A percentile compares a stretch with the other conserved stretches of the same genome.
Conservation (phyloP, 176 grass and related monocot genomes). For the Oryza nivara region DNA sequence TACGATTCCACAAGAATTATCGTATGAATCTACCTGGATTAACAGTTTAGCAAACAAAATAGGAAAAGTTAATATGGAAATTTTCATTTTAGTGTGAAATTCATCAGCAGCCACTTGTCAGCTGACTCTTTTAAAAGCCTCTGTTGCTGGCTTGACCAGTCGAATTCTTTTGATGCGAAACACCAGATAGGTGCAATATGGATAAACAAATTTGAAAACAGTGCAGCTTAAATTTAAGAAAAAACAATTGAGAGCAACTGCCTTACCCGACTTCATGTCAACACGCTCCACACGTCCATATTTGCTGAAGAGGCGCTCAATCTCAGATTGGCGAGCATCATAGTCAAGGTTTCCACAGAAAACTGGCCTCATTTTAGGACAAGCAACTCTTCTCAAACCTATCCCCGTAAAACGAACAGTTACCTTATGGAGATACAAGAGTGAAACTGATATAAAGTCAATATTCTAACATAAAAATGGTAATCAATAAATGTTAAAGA, state of each 20-base stretch:
- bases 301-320: constrained; percentile 86
- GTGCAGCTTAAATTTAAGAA: constrained; percentile 5
- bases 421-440: not conserved
- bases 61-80: not conserved
- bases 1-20: not conserved
- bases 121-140: not conserved
- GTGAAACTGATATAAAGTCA: not conserved
- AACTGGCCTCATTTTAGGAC: constrained; percentile 70
- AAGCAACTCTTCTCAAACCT: constrained; percentile 9
- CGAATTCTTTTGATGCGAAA: not conserved
- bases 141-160: not conserved
- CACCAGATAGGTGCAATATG: not conserved
- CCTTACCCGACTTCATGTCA: constrained; percentile 97
- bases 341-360: constrained; percentile 98
- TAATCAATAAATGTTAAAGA: not conserved
- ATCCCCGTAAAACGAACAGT: not conserved
- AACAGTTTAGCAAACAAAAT: not conserved
- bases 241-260: constrained; percentile 16
- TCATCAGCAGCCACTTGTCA: not conserved
- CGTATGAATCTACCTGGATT: not conserved
- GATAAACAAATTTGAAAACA: not conserved
- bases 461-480: not conserved
- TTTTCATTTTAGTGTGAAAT: not conserved
- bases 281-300: constrained; percentile 92
- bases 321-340: constrained; percentile 80